A percentile compares a stretch with the other conserved stretches of the same genome.
These are phyloP conservation scores for Nemania serpens DNA, from an alignment of 2,329 filamentous ascomycete genomes.

Conservation along the genomic window DNA sequence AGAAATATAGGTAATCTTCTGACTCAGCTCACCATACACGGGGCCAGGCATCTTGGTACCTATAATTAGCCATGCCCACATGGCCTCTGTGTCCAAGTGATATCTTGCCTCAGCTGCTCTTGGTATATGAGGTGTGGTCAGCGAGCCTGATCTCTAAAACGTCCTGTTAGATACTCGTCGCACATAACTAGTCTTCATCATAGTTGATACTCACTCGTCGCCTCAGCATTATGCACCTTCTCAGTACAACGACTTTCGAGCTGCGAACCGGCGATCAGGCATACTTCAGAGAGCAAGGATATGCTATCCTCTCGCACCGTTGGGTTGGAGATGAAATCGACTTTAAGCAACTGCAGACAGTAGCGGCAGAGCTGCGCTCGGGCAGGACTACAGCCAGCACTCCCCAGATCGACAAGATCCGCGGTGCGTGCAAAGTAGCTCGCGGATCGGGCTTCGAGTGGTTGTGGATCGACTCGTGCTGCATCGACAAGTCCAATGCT, in stretches of 20 bases:
- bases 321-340: constrained; percentile 24
- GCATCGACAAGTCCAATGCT: constrained; percentile 34
- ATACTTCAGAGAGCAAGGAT: constrained; percentile 12
- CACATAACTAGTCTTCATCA: too few species aligned
- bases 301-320: constrained; percentile 29
- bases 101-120: too few species aligned
- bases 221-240: constrained; percentile 3
- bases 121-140: too few species aligned
- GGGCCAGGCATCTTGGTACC: too few species aligned
- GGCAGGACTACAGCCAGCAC: not conserved
- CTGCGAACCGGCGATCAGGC: not conserved
- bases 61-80: too few species aligned
- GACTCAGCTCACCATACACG: too few species aligned
- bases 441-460: constrained; percentile 36
- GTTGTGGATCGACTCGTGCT: constrained; percentile 43
- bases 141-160: too few species aligned
- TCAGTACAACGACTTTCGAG: constrained; percentile 8
- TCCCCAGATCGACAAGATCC: constrained; percentile 20
- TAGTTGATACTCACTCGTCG: too few species aligned
- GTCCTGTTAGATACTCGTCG: too few species aligned
- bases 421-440: constrained; percentile 23
- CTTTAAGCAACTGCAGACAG: constrained; percentile 1
- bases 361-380: not conserved
- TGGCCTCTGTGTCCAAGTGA: too few species aligned
- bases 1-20: too few species aligned